Evolutionary conservation across 2,329 filamentous ascomycete genomes (phyloP).

Genomic region (Cladorrhinum sp.): DNA sequence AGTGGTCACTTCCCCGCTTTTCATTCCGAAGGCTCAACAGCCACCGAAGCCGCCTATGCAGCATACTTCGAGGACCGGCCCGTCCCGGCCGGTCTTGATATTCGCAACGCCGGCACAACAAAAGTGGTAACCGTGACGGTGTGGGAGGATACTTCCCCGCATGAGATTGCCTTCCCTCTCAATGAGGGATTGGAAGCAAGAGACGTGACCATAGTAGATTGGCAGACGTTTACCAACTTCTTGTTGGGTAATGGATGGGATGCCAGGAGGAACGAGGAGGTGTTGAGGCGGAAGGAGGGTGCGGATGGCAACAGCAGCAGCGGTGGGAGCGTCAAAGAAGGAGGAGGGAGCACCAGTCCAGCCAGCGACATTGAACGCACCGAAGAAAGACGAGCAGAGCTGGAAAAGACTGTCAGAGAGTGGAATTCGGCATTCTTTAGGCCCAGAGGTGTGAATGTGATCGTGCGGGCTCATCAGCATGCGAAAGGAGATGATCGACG

Average conservation of each 20-base stretch:
- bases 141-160: constrained; percentile 29
- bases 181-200: not conserved
- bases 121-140: constrained; percentile 36
- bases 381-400: constrained; percentile 34
- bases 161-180: constrained; percentile 41
- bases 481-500: not conserved
- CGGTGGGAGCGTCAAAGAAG: constrained; percentile 13
- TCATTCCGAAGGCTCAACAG: constrained; percentile 13
- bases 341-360: not conserved
- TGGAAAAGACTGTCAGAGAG: constrained; percentile 40
- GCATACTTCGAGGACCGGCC: constrained; percentile 49
- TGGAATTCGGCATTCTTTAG: constrained; percentile 59
- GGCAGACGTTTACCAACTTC: constrained; percentile 58
- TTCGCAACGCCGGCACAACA: constrained; percentile 6
- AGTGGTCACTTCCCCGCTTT: constrained; percentile 23
- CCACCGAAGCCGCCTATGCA: constrained; percentile 34
- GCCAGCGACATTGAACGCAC: not conserved
- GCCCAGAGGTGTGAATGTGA: constrained; percentile 34
- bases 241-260: constrained; percentile 40
- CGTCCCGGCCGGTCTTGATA: constrained; percentile 21
- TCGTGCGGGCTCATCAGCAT: not conserved
- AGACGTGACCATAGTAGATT: constrained; percentile 43
- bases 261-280: constrained; percentile 38
- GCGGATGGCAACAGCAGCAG: constrained; percentile 34
- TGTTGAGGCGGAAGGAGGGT: constrained; percentile 49